Conservation (phyloP, 2,329 filamentous ascomycete genomes). For the Laburnicola sp. region DNA sequence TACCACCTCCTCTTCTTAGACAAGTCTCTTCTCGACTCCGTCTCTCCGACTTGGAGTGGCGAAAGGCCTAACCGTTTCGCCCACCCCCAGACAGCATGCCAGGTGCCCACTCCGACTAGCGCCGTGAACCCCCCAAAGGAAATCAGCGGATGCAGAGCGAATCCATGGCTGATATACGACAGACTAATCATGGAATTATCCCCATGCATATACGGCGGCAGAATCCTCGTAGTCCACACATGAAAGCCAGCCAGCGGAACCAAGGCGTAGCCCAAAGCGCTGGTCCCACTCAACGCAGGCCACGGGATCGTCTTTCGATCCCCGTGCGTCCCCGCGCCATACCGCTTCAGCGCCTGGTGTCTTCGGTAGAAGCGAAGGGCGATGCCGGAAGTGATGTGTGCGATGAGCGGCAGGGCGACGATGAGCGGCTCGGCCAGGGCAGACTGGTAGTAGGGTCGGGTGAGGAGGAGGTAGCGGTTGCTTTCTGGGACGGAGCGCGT, state of each 20-base stretch:
- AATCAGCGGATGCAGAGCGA: slow-evolving; percentile 68
- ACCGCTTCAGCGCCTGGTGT: slow-evolving; percentile 70
- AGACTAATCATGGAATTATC: slow-evolving; percentile 85
- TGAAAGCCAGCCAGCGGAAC: slow-evolving; percentile 69
- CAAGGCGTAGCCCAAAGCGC: slow-evolving; percentile 72
- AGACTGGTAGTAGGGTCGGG: slow-evolving; percentile 89
- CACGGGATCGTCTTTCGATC: slow-evolving; percentile 60
- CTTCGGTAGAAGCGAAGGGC: slow-evolving; percentile 75
- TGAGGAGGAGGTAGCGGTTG: slow-evolving; percentile 86
- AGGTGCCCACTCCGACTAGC: slow-evolving; percentile 68
- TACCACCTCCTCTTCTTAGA: slow-evolving; percentile 69
- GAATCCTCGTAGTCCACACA: slow-evolving; percentile 71
- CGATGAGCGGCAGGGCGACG: slow-evolving; percentile 71
- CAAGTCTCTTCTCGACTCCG: slow-evolving; percentile 54
- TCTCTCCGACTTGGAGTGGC: slow-evolving; percentile 57
- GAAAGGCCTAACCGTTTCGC: slow-evolving; percentile 77
- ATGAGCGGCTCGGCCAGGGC: slow-evolving; percentile 74
- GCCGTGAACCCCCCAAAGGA: slow-evolving; percentile 71
- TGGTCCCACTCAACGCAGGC: slow-evolving; percentile 72
- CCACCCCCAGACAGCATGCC: slow-evolving; percentile 82
- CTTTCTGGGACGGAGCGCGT: slow-evolving; percentile 62
- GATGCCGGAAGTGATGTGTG: slow-evolving; percentile 77
- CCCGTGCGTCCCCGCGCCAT: slow-evolving; percentile 68
- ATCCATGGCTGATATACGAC: slow-evolving; percentile 82
- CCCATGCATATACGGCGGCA: slow-evolving; percentile 77